A percentile compares a stretch with the other conserved stretches of the same genome.
Evolutionary conservation across 75 land plant genomes (phyloP).

Genomic region (Pinus albicaulis): DNA sequence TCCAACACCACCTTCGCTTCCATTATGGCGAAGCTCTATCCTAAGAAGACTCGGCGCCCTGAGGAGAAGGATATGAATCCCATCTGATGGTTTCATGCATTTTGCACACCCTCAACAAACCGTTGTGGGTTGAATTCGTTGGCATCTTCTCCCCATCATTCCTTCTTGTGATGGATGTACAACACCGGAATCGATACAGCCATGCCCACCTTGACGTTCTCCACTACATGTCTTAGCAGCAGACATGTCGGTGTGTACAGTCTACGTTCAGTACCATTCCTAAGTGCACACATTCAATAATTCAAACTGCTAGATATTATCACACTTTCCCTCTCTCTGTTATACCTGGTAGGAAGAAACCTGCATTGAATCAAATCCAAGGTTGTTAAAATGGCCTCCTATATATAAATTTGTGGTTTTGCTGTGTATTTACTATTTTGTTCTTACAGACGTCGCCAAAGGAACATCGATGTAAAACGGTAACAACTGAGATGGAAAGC

Average conservation of each 20-base stretch:
- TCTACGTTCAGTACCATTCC: conserved; percentile 85
- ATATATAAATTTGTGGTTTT: too few relatives aligned
- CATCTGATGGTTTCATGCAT: conserved; percentile 36
- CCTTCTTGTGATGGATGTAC: conserved; percentile 63
- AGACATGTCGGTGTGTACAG: conserved; percentile 70
- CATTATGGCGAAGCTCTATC: conserved; percentile 75
- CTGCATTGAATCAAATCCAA: too few relatives aligned
- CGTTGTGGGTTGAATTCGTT: conserved; percentile 75
- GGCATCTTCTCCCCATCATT: conserved; percentile 80
- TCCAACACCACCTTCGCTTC: conserved; percentile 71
- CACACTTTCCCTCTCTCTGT: too few relatives aligned
- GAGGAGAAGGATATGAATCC: conserved; percentile 67
- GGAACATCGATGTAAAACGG: too few relatives aligned
- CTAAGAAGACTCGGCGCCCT: conserved; percentile 75
- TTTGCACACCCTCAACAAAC: conserved; percentile 44
- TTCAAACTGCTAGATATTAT: too few relatives aligned
- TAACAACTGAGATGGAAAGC: too few relatives aligned
- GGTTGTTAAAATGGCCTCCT: too few relatives aligned
- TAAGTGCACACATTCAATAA: conserved; percentile 59
- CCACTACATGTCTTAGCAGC: conserved; percentile 50
- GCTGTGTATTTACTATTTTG: too few relatives aligned
- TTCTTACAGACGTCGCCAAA: too few relatives aligned
- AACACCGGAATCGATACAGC: conserved; percentile 65
- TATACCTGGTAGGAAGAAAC: too few relatives aligned
- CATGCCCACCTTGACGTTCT: conserved; percentile 63